A percentile compares a stretch with the other conserved stretches of the same genome.
These are phyloP conservation scores for Beta vulgaris DNA, from an alignment of 148 eudicot genomes.

Conservation along the genomic window DNA sequence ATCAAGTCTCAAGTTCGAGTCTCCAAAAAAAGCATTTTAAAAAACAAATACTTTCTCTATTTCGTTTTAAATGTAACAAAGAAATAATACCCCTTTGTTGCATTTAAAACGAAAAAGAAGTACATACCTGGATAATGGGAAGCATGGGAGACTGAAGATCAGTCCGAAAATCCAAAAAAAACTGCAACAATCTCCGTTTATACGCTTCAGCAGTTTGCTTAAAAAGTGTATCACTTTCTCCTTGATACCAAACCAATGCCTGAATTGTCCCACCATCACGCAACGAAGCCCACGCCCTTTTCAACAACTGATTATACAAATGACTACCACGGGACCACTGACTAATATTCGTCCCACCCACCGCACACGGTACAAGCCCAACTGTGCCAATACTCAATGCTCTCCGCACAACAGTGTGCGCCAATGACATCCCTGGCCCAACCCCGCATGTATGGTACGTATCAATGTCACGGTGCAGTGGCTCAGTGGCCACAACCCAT, in stretches of 20 bases:
- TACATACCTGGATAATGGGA: constrained; percentile 47
- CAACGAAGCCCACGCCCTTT: constrained; percentile 37
- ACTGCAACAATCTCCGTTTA: constrained; percentile 43
- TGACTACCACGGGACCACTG: constrained; percentile 52
- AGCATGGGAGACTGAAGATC: constrained; percentile 47
- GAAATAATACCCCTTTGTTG: no score
- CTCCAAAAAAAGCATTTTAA: no score
- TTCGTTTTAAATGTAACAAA: no score
- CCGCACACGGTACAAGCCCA: constrained; percentile 76
- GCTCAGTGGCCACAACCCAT: constrained; percentile 63
- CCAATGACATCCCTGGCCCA: constrained; percentile 70
- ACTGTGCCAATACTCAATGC: constrained; percentile 32
- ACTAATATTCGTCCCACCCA: constrained; percentile 62
- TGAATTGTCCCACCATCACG: constrained; percentile 47
- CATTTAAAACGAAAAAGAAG: no score
- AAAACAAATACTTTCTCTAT: no score
- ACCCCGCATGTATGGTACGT: constrained; percentile 47
- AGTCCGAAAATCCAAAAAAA: constrained; percentile 42
- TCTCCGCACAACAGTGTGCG: constrained; percentile 31
- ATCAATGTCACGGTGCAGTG: constrained; percentile 63
- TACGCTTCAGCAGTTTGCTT: constrained; percentile 43
- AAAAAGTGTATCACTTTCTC: constrained; percentile 58
- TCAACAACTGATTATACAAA: constrained; percentile 42
- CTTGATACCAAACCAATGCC: constrained; percentile 69
- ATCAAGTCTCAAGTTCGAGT: no score